A percentile compares a stretch with the other conserved stretches of the same genome.
Evolutionary conservation across 1,284 basidiomycete genomes (phyloP).

Genomic region (Trichosporon faecale): DNA sequence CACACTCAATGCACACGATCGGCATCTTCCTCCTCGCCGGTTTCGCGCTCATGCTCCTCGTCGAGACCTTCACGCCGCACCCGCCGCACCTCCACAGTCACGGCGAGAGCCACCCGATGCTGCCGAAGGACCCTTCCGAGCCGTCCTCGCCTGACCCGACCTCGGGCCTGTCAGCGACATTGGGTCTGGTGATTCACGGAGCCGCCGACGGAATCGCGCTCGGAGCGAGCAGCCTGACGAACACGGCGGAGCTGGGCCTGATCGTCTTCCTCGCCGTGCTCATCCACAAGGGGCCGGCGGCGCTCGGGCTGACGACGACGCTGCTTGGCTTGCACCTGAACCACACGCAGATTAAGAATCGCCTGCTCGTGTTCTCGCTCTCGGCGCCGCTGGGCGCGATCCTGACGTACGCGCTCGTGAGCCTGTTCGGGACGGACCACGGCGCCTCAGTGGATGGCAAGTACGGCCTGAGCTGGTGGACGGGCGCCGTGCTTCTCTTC

Average conservation of each 20-base stretch:
- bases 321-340: slow-evolving; percentile 71
- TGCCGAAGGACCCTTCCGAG: slow-evolving; percentile 20
- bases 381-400: slow-evolving; percentile 76
- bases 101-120: slow-evolving; percentile 12
- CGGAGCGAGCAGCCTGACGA: slow-evolving; percentile 60
- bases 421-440: slow-evolving; percentile 54
- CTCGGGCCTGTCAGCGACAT: slow-evolving; percentile 63
- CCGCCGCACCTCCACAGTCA: slow-evolving; percentile 30
- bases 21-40: slow-evolving; percentile 72
- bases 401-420: slow-evolving; percentile 64
- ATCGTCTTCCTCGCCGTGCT: slow-evolving; percentile 83
- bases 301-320: slow-evolving; percentile 75
- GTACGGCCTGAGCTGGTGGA: slow-evolving; percentile 57
- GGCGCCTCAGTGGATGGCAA: not conserved
- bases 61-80: slow-evolving; percentile 48
- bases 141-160: slow-evolving; percentile 23
- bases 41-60: slow-evolving; percentile 77
- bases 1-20: slow-evolving; percentile 57
- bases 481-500: slow-evolving; percentile 57
- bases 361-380: slow-evolving; percentile 71
- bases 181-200: slow-evolving; percentile 80
- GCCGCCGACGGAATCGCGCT: slow-evolving; percentile 86
- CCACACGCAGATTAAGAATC: slow-evolving; percentile 64
- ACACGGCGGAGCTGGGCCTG: slow-evolving; percentile 59
- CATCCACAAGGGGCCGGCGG: slow-evolving; percentile 86